phyloP scores from a whole-genome alignment of 805 yeast species.

The Monosporozyma unispora region DNA sequence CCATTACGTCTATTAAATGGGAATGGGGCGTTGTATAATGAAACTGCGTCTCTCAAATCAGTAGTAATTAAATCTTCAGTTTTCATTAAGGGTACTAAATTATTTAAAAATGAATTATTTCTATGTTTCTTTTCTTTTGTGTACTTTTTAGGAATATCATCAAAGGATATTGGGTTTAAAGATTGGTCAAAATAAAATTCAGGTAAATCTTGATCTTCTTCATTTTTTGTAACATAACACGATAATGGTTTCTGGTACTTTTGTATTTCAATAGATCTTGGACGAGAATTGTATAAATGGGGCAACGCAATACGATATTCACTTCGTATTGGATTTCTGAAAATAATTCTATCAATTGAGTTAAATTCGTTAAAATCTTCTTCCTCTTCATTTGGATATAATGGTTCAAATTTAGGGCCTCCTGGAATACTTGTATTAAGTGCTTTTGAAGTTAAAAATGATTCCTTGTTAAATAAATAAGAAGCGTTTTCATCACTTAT shows the following conservation, averaged over 20 bases:
- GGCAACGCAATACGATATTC: conserved; percentile 88
- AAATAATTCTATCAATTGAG: conserved; percentile 76
- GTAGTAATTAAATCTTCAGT: conserved; percentile 39
- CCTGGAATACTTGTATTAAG: conserved; percentile 83
- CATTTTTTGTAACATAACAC: conserved; percentile 36
- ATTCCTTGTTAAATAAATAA: conserved; percentile 65
- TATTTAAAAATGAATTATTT: conserved; percentile 36
- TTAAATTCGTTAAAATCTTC: conserved; percentile 89
- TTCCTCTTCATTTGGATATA: conserved; percentile 55
- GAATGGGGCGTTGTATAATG: conserved; percentile 70
- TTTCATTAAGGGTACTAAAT: conserved; percentile 44
- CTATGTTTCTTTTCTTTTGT: conserved; percentile 21
- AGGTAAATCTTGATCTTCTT: conserved; percentile 39
- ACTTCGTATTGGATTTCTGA: conserved; percentile 65
- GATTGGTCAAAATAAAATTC: conserved; percentile 48
- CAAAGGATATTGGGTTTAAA: conserved; percentile 45
- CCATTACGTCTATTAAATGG: conserved; percentile 80
- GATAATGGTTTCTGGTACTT: conserved; percentile 58
- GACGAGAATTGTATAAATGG: conserved; percentile 68
- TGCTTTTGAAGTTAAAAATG: conserved; percentile 87
- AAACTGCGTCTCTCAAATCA: conserved; percentile 47
- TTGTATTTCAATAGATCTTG: conserved; percentile 51
- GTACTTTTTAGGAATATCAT: conserved; percentile 11
- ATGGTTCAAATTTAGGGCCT: conserved; percentile 92
- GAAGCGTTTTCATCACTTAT: conserved; percentile 48